phyloP scores from a whole-genome alignment of 352 stramenopile species.

The Globisporangium paddicum region DNA sequence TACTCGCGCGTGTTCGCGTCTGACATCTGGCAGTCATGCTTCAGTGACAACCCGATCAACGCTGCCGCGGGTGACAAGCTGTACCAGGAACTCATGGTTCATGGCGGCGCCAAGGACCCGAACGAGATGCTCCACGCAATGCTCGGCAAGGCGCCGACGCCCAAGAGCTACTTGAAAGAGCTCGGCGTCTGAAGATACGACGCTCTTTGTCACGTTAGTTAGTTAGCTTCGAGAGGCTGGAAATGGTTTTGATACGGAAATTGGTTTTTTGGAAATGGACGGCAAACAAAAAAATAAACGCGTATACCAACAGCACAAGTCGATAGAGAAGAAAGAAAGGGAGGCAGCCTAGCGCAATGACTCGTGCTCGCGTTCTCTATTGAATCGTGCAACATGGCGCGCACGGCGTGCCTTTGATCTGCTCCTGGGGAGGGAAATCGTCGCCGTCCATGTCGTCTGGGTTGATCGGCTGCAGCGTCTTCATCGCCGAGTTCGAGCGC shows the following conservation, averaged over 20 bases:
- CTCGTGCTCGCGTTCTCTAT: constrained; percentile 30
- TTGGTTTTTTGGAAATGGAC: neutral
- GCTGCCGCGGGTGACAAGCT: constrained; percentile 50
- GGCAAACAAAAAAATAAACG: neutral
- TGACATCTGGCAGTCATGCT: constrained; percentile 81
- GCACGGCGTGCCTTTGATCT: constrained; percentile 34
- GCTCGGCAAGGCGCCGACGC: constrained; percentile 55
- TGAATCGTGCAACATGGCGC: constrained; percentile 66
- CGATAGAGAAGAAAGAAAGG: constrained; percentile 1
- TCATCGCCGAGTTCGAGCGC: constrained; percentile 4
- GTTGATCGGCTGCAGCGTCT: constrained; percentile 10
- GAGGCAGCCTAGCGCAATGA: neutral
- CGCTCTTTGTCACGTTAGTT: neutral
- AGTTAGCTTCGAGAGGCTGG: neutral
- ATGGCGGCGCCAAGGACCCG: constrained; percentile 86
- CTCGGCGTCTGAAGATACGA: constrained; percentile 37
- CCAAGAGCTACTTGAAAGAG: constrained; percentile 64
- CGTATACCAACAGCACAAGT: neutral
- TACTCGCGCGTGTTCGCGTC: constrained; percentile 89
- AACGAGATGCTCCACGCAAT: constrained; percentile 76
- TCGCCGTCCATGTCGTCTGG: constrained; percentile 11
- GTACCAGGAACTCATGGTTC: constrained; percentile 68
- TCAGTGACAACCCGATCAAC: constrained; percentile 62
- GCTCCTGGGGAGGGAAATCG: constrained; percentile 13
- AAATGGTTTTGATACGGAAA: neutral